phyloP scores from a whole-genome alignment of 1,284 basidiomycete genomes.

The Gymnopus androsaceus region DNA sequence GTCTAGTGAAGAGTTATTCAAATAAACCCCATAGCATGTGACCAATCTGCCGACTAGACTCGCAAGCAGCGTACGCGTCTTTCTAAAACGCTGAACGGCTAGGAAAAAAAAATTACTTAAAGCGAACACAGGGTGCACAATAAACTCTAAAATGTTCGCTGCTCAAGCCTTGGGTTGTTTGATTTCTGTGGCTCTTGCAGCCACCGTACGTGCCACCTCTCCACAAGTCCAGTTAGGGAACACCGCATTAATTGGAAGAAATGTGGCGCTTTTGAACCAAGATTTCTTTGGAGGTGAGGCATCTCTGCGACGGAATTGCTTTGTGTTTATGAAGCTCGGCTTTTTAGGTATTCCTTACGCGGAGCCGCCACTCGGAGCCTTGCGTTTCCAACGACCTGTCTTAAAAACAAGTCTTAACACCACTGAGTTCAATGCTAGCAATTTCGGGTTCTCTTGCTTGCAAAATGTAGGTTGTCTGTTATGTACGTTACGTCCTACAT shows the following conservation, averaged over 20 bases:
- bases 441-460: conserved; percentile 40
- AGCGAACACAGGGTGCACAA: too few relatives aligned
- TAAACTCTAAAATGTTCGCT: not conserved
- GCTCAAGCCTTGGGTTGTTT: not conserved
- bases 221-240: conserved; percentile 34
- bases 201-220: conserved; percentile 5
- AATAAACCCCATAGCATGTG: too few relatives aligned
- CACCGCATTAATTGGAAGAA: conserved; percentile 34
- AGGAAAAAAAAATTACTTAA: too few relatives aligned
- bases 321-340: too few relatives aligned
- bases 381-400: conserved; percentile 37
- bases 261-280: conserved; percentile 28
- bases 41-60: too few relatives aligned
- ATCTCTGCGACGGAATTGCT: not conserved
- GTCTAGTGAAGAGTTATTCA: too few relatives aligned
- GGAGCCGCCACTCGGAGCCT: conserved; percentile 36
- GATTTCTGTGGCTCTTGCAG: not conserved
- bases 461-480: conserved; percentile 29
- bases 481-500: too few relatives aligned
- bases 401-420: conserved; percentile 31
- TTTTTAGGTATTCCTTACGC: conserved; percentile 42
- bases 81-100: too few relatives aligned
- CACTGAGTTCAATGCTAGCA: conserved; percentile 37
- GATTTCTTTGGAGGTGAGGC: conserved; percentile 42
- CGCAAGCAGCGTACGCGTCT: too few relatives aligned